Conservation (phyloP, 2,329 filamentous ascomycete species). For the Lasiodiplodia theobromae region DNA sequence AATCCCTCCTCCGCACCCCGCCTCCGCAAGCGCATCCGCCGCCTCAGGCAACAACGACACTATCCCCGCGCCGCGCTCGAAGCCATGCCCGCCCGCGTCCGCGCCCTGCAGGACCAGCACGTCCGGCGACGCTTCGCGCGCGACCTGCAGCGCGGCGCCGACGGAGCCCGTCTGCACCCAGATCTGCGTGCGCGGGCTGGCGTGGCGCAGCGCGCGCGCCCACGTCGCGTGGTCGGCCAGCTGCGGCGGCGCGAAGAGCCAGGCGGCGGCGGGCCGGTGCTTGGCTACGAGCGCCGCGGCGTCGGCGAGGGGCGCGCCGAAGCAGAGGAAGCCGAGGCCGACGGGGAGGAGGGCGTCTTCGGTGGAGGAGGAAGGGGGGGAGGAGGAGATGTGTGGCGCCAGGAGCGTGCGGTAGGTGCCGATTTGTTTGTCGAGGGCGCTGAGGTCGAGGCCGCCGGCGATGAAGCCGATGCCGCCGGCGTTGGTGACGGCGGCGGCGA, state of each 20-base stretch:
- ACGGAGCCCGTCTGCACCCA: constrained; percentile 70
- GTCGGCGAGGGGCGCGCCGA: not conserved
- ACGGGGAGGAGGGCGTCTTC: not conserved
- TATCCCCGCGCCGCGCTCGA: constrained; percentile 59
- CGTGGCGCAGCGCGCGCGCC: not conserved
- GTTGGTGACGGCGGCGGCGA: constrained; percentile 21
- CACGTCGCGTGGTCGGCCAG: constrained; percentile 38
- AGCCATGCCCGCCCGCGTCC: constrained; percentile 50
- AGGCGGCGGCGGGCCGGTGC: constrained; percentile 62
- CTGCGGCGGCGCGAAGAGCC: constrained; percentile 68
- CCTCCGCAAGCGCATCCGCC: constrained; percentile 43
- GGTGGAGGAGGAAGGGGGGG: not conserved
- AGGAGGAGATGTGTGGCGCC: not conserved
- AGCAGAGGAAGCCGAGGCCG: not conserved
- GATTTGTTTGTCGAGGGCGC: not conserved
- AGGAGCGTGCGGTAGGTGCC: not conserved
- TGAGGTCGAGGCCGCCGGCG: not conserved
- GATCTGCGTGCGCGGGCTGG: constrained; percentile 48
- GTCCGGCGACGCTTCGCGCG: constrained; percentile 57
- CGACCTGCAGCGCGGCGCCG: constrained; percentile 40
- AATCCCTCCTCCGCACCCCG: constrained; percentile 38
- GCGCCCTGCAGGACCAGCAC: constrained; percentile 68
- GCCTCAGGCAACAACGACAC: constrained; percentile 66
- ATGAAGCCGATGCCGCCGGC: constrained; percentile 22
- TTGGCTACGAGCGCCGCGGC: not conserved